phyloP scores from a whole-genome alignment of 2,329 filamentous ascomycete genomes.

The Aureobasidium sp. region DNA sequence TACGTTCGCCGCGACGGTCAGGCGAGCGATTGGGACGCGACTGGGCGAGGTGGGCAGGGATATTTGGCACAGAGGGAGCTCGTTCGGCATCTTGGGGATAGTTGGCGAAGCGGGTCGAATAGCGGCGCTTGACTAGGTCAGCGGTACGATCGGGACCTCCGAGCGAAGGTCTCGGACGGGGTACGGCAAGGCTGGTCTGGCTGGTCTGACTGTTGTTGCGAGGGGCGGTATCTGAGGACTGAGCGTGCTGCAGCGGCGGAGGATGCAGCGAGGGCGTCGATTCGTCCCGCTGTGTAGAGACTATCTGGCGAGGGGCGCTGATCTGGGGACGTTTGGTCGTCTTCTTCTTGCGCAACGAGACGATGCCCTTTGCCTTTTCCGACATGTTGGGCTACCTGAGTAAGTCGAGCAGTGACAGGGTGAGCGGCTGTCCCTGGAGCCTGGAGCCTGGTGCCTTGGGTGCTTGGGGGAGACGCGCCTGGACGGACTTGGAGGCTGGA shows the following conservation, averaged over 20 bases:
- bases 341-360: constrained; percentile 59
- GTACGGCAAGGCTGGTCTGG: constrained; percentile 18
- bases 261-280: constrained; percentile 13
- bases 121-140: constrained; percentile 88
- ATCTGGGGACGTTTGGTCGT: constrained; percentile 49
- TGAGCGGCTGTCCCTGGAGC: background rate
- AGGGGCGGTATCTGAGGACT: background rate
- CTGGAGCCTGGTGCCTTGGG: background rate
- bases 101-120: constrained; percentile 72
- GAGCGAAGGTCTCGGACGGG: constrained; percentile 32
- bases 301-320: constrained; percentile 53
- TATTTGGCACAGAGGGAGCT: constrained; percentile 54
- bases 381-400: constrained; percentile 30
- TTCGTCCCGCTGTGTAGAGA: background rate
- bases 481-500: background rate
- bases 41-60: constrained; percentile 51
- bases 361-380: constrained; percentile 29
- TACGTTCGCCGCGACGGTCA: constrained; percentile 45
- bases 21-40: constrained; percentile 38
- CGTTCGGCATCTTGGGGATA: constrained; percentile 62
- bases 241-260: background rate
- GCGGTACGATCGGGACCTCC: constrained; percentile 48
- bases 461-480: background rate
- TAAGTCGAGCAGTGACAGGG: background rate
- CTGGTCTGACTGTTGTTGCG: constrained; percentile 1